A percentile compares a stretch with the other conserved stretches of the same genome.
These are phyloP conservation scores for Boletus tylopilopsis DNA, from an alignment of 768 basidiomycete species.

Conservation along the genomic window DNA sequence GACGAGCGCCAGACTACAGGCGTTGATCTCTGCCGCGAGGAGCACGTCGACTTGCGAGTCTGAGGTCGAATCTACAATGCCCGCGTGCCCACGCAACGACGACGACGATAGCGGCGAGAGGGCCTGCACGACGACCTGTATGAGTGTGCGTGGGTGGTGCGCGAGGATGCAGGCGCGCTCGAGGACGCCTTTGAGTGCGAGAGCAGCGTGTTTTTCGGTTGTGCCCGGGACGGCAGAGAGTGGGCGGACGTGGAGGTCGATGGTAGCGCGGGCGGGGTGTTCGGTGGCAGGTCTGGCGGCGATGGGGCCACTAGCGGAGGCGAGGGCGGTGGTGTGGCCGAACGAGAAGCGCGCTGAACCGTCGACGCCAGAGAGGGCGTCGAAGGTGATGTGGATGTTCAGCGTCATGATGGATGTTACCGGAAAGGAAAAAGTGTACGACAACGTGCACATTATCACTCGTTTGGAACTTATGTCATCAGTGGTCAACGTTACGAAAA, in stretches of 20 bases:
- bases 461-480: too few relatives aligned
- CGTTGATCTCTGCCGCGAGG: slow-evolving; percentile 67
- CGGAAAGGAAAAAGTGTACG: not conserved
- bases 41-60: slow-evolving; percentile 35
- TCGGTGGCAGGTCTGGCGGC: slow-evolving; percentile 69
- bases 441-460: too few relatives aligned
- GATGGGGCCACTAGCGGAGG: slow-evolving; percentile 79
- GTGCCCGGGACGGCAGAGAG: slow-evolving; percentile 67
- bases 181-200: slow-evolving; percentile 53
- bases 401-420: not conserved
- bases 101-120: slow-evolving; percentile 27
- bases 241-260: slow-evolving; percentile 73
- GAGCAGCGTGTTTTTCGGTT: slow-evolving; percentile 56
- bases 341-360: slow-evolving; percentile 66
- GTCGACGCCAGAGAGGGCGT: slow-evolving; percentile 66
- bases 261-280: slow-evolving; percentile 64
- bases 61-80: fast-evolving
- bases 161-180: slow-evolving; percentile 62
- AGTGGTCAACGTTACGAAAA: too few relatives aligned
- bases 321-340: slow-evolving; percentile 41
- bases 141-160: slow-evolving; percentile 65
- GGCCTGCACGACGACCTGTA: slow-evolving; percentile 76
- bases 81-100: not conserved
- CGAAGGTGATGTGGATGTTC: slow-evolving; percentile 43
- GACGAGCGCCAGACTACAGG: slow-evolving; percentile 62